Evolutionary conservation across 2,329 filamentous ascomycete species (phyloP), one percentile per base, ranked within the genome.

Genomic region (Pseudogymnoascus sp.): DNA sequence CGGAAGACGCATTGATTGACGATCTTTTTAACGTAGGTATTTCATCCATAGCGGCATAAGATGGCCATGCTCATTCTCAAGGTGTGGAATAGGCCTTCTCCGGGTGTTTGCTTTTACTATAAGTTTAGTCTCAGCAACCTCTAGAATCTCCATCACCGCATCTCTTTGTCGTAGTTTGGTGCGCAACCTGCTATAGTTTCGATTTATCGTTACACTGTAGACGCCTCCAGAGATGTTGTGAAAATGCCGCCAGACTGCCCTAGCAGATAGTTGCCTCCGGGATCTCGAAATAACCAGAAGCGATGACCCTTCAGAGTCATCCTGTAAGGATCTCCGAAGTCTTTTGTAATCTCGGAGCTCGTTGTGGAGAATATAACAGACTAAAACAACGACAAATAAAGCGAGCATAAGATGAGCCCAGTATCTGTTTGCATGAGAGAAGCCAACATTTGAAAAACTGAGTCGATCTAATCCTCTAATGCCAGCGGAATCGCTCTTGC

Each of bases 191-290:
- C 91, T 89, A 67, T 91, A 87, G 71, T 97, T 89, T 65, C 92
- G 85, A 64, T 96, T 97, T 69, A 97, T 85, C 91, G 91, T 97
- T 59, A 98, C 89, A 68, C 96, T 96, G 64, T 89, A 84, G 71
- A 97, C 87, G 31, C 93, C 93, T 19, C 93, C 93, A 0, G 93
- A 93, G 68, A 96, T 96, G 1, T 96, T 91, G 72, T 97, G 92
- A 71, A 95, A 97, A 0, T 97, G 79, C 0, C 87, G 88, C 64
- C 86, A 83, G 6, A 98, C 81, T 0, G 89, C 89, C 24, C 93
- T 86, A 56, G 91, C 84, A 2, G 84, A 90, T 12, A 96, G 84
- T 91, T 93, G 96, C 26, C 50, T 93, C 50, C 83, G 79, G 0
- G 93, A 93, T 59, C 96, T 96, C 7, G 88, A 89, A 66, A 88